Base-by-base conservation (phyloP, 1,284 basidiomycete genomes). In the Butyriboletus regius region DNA sequence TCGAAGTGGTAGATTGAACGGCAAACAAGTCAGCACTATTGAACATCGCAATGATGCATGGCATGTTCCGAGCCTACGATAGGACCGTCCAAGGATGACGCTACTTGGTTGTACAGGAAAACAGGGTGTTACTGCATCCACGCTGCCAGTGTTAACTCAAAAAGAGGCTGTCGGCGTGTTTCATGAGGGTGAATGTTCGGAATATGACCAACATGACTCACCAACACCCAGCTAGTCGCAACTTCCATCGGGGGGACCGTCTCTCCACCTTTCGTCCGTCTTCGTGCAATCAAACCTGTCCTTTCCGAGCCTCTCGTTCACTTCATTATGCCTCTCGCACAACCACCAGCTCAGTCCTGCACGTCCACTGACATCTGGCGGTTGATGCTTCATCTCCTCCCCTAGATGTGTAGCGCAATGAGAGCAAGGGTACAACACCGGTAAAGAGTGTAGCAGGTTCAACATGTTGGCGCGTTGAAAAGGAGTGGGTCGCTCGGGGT, bases 311-410 rank as follows among this genome's bases (percentile, higher is more conserved):
- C 84, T 82, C 61, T 73, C 73, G 62, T 95, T 97, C 44, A 97
- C 91, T 60, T 87, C 85, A 61, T 97, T 96, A 67, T 97, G 93
- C 59, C 87, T 73, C 70, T 87, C 78, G 64, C 93, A 97, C 56
- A 97, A 73, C 92, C 92, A 97, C 57, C 73, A 70, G 61, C 87
- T 89, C 54, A 96, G 70, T 40, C 73, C 78, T 3, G 70, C 72
- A 49, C 89, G 72, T 35, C 82, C 77, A 56, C 76, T 78, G 17
- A 91, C 85, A 59, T 91, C 84, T 2, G 90, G 90, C 38, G 88
- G 85, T 59, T 80, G 69, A 17, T 58, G 64, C 57, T 75, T 72
- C 55, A 92, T 78, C 61, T 84, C 79, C 57, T 79, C 72, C 22
- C 79, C 83, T 49, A 95, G 81, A 69, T 96, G 88, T 31, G 74